Evolutionary conservation across 345 rosid genomes (phyloP), one percentile per base, ranked within the genome.

Genomic region (Heritiera littoralis): DNA sequence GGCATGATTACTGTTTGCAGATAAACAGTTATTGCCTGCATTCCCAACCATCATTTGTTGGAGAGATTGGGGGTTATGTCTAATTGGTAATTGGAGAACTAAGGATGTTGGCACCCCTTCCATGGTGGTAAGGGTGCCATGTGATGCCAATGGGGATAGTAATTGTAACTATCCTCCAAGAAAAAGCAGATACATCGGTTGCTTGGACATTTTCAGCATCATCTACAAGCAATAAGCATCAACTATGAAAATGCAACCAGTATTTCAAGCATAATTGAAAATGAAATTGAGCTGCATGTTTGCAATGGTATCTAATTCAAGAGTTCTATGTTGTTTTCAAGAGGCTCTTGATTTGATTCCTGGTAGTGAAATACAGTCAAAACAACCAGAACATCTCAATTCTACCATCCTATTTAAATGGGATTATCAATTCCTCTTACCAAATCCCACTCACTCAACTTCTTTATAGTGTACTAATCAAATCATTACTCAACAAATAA

Each of bases 151-250:
- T 43, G 45, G 45, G 6, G 45, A 43, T 40, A 43, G 6, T 43
- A 41, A 3, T 41, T 38, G 41, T 38, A 38, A 23, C 28, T 23
- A 23, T 38, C 41, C 41, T 38, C 4, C 41, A 23, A 23, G 28
- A 23, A 23, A 23, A 23, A 23, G 28, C 28, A 23, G 28, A 23
- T 23, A 23, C 28, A 23, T 23, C 28, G 28, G 28, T 23, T 18
- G 74, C 74, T 45, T 70, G 38, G 7, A 49, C 74, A 49, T 48
- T 51, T 49, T n/a, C 38, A 67, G 15, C 49, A 67, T 67, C 72
- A 67, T 67, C 23, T 15, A 41, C 4, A 43, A 18, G 23, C 9
- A 38, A 15, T 6, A 23, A 45, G 18, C 54, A n/a, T n/a, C 3
- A 35, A 3, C 0, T 35, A 45, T 43, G 7, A 43, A 7, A 43